Evolutionary conservation across 2,329 filamentous ascomycete species (phyloP).

Genomic region (Periconia sp.): DNA sequence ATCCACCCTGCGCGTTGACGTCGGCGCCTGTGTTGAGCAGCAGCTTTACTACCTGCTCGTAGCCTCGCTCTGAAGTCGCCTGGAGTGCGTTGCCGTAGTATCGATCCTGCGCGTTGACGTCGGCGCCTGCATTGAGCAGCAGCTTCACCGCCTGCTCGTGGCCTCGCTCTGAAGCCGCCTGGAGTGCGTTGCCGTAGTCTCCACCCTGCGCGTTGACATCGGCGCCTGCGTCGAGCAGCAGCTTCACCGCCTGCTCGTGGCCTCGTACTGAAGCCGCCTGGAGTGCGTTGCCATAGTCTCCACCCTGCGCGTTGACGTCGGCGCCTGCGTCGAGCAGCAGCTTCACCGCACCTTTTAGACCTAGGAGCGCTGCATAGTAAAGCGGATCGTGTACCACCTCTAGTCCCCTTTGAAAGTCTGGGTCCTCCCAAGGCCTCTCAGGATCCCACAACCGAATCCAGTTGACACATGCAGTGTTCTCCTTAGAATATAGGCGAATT

Average conservation of each 20-base stretch:
- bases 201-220: constrained; percentile 7
- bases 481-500: constrained; percentile 1
- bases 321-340: constrained; percentile 16
- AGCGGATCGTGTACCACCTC: constrained; percentile 5
- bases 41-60: constrained; percentile 9
- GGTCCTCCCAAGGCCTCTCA: constrained; percentile 7
- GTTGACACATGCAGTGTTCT: constrained; percentile 6
- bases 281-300: constrained; percentile 18
- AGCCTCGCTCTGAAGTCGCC: constrained; percentile 2
- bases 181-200: too few relatives aligned
- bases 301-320: constrained; percentile 11
- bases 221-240: constrained; percentile 23
- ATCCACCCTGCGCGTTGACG: constrained; percentile 11
- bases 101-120: constrained; percentile 11
- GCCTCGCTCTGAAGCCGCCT: neutral
- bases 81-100: constrained; percentile 1
- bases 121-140: constrained; percentile 12
- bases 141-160: neutral
- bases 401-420: constrained; percentile 2
- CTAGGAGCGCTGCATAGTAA: constrained; percentile 18
- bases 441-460: constrained; percentile 11
- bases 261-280: constrained; percentile 21
- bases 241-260: constrained; percentile 19
- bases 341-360: constrained; percentile 11
- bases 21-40: constrained; percentile 12